Base-by-base conservation (phyloP, 352 stramenopile species). In the Phytophthora pini region DNA sequence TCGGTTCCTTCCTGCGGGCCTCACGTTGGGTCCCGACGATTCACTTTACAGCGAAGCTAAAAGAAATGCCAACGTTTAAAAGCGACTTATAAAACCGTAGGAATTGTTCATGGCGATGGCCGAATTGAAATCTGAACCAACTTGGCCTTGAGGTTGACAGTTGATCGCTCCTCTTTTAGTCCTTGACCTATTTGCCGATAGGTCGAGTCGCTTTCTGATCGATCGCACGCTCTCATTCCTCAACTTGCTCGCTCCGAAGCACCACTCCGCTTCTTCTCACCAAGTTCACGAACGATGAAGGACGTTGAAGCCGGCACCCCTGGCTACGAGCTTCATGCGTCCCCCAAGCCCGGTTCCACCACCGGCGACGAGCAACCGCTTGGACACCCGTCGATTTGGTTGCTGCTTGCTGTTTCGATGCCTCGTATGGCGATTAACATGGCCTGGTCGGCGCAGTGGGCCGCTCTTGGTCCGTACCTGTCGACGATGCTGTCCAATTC, bases 401-500 rank as follows among this genome's bases (percentile, higher is more conserved):
- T 68, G 44, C 52, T 68, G n/a, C 44, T 68, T 20, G 61, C 61
- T 2, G 61, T 68, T 8, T 63, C 51, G 38, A 63, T 68, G 61
- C 61, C 52, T 15, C 61, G 61, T 57, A 68, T 68, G 61, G 61
- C 61, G 2, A 68, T 63, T 8, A 47, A 63, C 20, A 68, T 68
- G 60, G 60, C 60, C 27, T 68, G 60, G 60, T 61, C 60, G 24
- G 60, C 79, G 1, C 79, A 88, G 51, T 86, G 70, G 72, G 75
- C 77, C 5, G 79, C 74, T 27, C 48, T 88, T 11, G 77, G 76
- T 1, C 79, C 79, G 2, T 84, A 86, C 41, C 63, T 88, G 15
- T 60, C 62, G 20, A 82, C 72, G 0, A 70, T 85, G 51, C 48
- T 88, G 45, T 58, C 76, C 46, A 72, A 71, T 32, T 84, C 68